These are phyloP conservation scores for Zea mays DNA, from an alignment of 176 grass and related monocot species.

Conservation along the genomic window Zm-B73-REFERENCE-NAM-5.0 NC_050104.1:136053001-136053500, in stretches of 20 bases:
- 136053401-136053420: background rate
- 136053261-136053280: background rate
- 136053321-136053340: background rate
- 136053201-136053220: no score
- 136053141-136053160: conserved; percentile 91
- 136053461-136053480: conserved; percentile 2
- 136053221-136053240: background rate
- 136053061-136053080: conserved; percentile 88
- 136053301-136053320: background rate
- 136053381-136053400: conserved; percentile 12
- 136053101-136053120: conserved; percentile 98
- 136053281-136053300: conserved; percentile 14
- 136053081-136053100: conserved; percentile 84
- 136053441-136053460: background rate
- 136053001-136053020: conserved; percentile 87
- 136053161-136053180: conserved; percentile 95
- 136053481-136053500: conserved; percentile 16
- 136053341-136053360: background rate
- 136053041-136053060: conserved; percentile 92
- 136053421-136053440: background rate
- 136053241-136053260: background rate
- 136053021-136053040: conserved; percentile 92
- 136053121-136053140: conserved; percentile 98
- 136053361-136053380: background rate
- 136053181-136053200: background rate